Evolutionary conservation across 2,329 filamentous ascomycete species (phyloP), one percentile per base, ranked within the genome.

Genomic region (Neofusicoccum laricinum): DNA sequence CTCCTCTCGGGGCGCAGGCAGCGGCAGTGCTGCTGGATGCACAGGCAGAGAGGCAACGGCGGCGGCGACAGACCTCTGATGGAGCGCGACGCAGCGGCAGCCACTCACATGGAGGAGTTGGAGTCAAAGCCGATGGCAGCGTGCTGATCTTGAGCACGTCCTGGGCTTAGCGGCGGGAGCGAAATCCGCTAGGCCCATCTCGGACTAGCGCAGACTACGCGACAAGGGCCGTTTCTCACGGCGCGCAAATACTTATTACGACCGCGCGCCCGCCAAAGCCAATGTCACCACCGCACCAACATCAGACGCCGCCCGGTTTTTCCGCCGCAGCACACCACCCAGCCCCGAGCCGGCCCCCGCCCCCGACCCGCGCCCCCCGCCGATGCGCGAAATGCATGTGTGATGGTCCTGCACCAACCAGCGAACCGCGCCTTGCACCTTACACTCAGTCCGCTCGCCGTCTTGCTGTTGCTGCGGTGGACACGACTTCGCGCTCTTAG

Each of bases 191-290:
- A 58, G 53, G 6, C 38, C 21, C 2, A 2, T 1, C 2, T 1
- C 1, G 45, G 45, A 10, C 19, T 41, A 50, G 58, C 34, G 58
- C 5, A 1, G 7, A 2, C 32, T 46, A 36, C 41, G 55, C 55
- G 55, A 59, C 55, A 46, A 59, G 40, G 55, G 55, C 40, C 55
- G 40, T 59, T 58, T 58, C 53, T 58, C 53, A 58, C 53, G 53
- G 53, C 53, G 53, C 53, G 53, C 53, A 58, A 58, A 59, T 46
- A 59, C 45, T 50, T 61, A 61, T 50, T 49, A 61, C 45, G 46
- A 64, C 51, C 62, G 62, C 62, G 62, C 62, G 62, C 62, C 50
- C 62, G 62, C 51, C 50, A 64, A 50, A 55, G 62, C 62, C 40
- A 48, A 64, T 57, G 62, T 64, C 50, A 64, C 62, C 41, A 57